Percentiles rank a stretch among this genome's conserved stretches.
These are phyloP conservation scores for Prunus yedoensis DNA, from an alignment of 331 rosid species.

Conservation along the genomic window DNA sequence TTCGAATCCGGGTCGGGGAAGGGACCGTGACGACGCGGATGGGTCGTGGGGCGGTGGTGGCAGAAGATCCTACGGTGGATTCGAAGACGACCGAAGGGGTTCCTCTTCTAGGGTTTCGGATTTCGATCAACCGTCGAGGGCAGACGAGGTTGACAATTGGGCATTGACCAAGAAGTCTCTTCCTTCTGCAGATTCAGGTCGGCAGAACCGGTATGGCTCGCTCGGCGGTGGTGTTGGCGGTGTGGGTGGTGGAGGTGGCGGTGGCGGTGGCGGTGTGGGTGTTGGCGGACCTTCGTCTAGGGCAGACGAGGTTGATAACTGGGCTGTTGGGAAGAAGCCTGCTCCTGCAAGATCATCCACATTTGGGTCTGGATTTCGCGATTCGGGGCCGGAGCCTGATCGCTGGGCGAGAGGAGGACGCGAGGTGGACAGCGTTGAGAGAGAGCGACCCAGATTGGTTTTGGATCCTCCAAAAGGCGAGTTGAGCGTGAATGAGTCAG, in stretches of 20 bases:
- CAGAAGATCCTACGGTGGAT: slow-evolving; percentile 78
- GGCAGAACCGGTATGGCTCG: slow-evolving; percentile 62
- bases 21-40: slow-evolving; percentile 68
- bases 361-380: slow-evolving; percentile 71
- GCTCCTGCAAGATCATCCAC: slow-evolving; percentile 62
- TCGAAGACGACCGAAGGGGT: slow-evolving; percentile 79
- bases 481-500: slow-evolving; percentile 38
- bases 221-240: slow-evolving; percentile 40
- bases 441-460: slow-evolving; percentile 74
- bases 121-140: slow-evolving; percentile 85
- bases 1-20: slow-evolving; percentile 33
- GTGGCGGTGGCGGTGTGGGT: background rate
- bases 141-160: slow-evolving; percentile 97
- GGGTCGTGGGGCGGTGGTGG: slow-evolving; percentile 84
- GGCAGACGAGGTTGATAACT: slow-evolving; percentile 84
- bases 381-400: slow-evolving; percentile 60
- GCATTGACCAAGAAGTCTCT: slow-evolving; percentile 57
- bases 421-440: slow-evolving; percentile 46
- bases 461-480: slow-evolving; percentile 67
- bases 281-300: slow-evolving; percentile 34
- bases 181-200: slow-evolving; percentile 64
- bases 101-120: slow-evolving; percentile 85
- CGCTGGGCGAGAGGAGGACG: slow-evolving; percentile 71
- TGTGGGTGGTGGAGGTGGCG: slow-evolving; percentile 5
- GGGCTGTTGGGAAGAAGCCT: slow-evolving; percentile 69